Base-by-base conservation (phyloP, 2,329 filamentous ascomycete species). In the Penicillium sp. region DNA sequence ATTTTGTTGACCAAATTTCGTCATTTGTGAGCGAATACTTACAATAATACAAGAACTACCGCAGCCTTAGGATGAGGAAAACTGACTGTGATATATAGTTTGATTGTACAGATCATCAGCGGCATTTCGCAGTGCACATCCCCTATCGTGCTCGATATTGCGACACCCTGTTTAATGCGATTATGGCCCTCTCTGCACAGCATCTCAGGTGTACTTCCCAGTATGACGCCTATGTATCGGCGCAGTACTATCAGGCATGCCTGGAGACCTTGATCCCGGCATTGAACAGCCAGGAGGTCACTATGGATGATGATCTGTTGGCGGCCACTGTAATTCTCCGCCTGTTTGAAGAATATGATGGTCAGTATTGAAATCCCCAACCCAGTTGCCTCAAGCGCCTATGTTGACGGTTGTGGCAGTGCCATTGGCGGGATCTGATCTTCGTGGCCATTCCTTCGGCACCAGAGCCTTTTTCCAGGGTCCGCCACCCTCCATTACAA, bases 331-430 rank as follows among this genome's bases (percentile, higher is more conserved):
- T 79, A 12, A 75, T 79, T 22, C 58, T 79, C 11, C 70, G 77
- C 11, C 64, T 78, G 10, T 64, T 78, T 22, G 77, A 79, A 61
- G 77, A 79, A 55, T 78, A 77, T 67, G 77, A 78, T 52, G 77
- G 71, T 73, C 59, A 62, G 63, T 37, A 49, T 39, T 12, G 38
- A 55, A 47, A 37, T 17, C 12, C 45, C 28, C 34, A 6, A 14
- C 48, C n/a, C 14, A 14, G 8, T 48, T 17, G 20, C 45, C 17
- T 25, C 49, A 39, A 50, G 4, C 35, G 20, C 20, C 7, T 20
- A 15, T 20, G 41, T 42, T 67, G n/a, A 65, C 35, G 48, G 47
- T 7, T 49, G 62, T 47, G 50, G n/a, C 52, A 68, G 66, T 63
- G 25, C 66, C 66, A 52, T 57, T 67, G 25, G 63, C 65, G 14